Base-by-base conservation (phyloP, 768 basidiomycete genomes). In the Lentinula lateritia region DNA sequence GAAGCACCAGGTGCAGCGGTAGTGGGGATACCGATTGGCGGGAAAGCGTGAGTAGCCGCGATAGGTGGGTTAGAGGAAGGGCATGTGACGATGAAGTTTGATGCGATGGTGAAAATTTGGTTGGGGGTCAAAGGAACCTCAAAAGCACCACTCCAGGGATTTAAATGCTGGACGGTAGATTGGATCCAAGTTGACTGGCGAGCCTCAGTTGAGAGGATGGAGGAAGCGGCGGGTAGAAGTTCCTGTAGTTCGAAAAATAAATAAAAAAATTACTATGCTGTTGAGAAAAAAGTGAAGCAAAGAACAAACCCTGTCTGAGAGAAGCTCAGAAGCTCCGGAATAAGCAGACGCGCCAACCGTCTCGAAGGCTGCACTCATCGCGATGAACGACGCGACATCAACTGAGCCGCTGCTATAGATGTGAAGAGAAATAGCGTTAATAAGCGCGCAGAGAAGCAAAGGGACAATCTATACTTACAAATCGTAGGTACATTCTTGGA, bases 101-200 rank as follows among this genome's bases (percentile, higher is more conserved):
- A 68, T 2, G 80, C 74, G 58, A 83, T 73, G 1, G 80, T 79
- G 74, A 73, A 83, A 46, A 80, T 80, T 62, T 80, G 75, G 63
- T 64, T 64, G 70, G 79, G 75, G 67, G 61, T 70, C 34, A 78
- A 70, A 57, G 76, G 74, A 39, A 74, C 76, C 10, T 59, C 58
- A 67, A 85, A 84, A 5, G 85, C 73, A 4, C 80, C 78, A 55
- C 80, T 82, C 86, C 87, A 89, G 1, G 83, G 76, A 43, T 79
- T 76, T 28, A 72, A 69, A 46, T 80, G 73, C 62, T 74, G 72
- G 42, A 83, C 78, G 13, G 81, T 76, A 1, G 79, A 78, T 62
- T 77, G 74, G 42, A 89, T 71, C 86, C 86, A 90, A 1, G 80
- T 74, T 18, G 84, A 78, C 59, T 89, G 88, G 43, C 87, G 80